Evolutionary conservation across 345 rosid species (phyloP).

Genomic region (Populus deltoides): DNA sequence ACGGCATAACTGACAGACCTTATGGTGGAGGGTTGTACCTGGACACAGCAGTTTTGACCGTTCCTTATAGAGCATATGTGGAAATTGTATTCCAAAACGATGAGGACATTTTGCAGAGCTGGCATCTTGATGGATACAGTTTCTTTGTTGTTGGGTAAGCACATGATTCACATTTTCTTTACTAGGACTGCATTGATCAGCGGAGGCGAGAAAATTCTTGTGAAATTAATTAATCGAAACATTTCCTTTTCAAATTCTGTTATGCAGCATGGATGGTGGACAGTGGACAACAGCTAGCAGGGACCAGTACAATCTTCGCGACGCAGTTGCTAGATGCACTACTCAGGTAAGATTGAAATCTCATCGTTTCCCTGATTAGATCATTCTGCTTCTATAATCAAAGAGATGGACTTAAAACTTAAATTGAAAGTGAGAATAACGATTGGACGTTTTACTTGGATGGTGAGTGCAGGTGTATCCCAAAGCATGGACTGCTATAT

Average conservation of each 20-base stretch:
- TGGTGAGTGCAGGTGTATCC: constrained; percentile 71
- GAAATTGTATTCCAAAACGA: constrained; percentile 87
- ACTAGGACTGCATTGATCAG: background rate
- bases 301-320: constrained; percentile 71
- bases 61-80: constrained; percentile 60
- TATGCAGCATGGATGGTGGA: constrained; percentile 93
- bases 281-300: constrained; percentile 72
- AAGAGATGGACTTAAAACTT: background rate
- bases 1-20: constrained; percentile 68
- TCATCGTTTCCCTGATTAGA: background rate
- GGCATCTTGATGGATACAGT: constrained; percentile 78
- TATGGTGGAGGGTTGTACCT: constrained; percentile 60
- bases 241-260: background rate
- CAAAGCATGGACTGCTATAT: constrained; percentile 83
- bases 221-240: background rate
- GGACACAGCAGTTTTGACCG: constrained; percentile 68
- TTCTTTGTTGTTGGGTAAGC: constrained; percentile 92
- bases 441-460: background rate
- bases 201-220: background rate
- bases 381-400: background rate
- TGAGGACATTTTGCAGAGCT: constrained; percentile 78
- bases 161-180: background rate
- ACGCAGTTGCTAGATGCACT: constrained; percentile 73
- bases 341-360: constrained; percentile 49
- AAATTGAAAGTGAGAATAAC: background rate